Conservation (phyloP, 2,329 filamentous ascomycete species). For the Drechslera avenae region DNA sequence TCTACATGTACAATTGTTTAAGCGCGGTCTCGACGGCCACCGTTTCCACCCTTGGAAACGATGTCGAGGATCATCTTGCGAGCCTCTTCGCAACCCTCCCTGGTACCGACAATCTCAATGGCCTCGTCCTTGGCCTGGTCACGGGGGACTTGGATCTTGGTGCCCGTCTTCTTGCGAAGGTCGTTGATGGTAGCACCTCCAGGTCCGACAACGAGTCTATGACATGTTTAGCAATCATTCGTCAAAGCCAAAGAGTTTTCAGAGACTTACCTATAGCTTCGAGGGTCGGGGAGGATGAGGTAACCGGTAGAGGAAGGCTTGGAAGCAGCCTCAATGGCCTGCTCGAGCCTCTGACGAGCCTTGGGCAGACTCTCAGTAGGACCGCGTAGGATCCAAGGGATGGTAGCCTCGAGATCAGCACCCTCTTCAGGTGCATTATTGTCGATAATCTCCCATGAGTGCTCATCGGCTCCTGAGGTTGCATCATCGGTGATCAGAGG, state of each 20-base stretch:
- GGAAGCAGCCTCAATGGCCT: slow-evolving; percentile 72
- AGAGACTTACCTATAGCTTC: slow-evolving; percentile 67
- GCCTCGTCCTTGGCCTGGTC: slow-evolving; percentile 77
- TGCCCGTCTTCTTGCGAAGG: slow-evolving; percentile 90
- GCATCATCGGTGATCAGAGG: slow-evolving; percentile 92
- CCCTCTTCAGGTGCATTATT: slow-evolving; percentile 62
- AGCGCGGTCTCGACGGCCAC: slow-evolving; percentile 27
- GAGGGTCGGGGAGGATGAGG: slow-evolving; percentile 85
- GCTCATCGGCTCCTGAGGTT: slow-evolving; percentile 60
- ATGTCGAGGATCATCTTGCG: slow-evolving; percentile 87
- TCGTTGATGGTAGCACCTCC: slow-evolving; percentile 89
- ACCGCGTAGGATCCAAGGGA: slow-evolving; percentile 89
- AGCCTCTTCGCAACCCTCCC: slow-evolving; percentile 82
- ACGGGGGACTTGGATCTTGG: slow-evolving; percentile 90
- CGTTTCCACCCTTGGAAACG: slow-evolving; percentile 55
- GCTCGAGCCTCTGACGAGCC: slow-evolving; percentile 75
- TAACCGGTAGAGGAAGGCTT: slow-evolving; percentile 79
- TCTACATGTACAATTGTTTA: not conserved
- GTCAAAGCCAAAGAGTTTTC: not conserved
- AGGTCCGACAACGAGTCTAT: slow-evolving; percentile 80
- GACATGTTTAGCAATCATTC: slow-evolving; percentile 10
- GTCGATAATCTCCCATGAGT: slow-evolving; percentile 85
- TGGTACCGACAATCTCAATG: slow-evolving; percentile 84
- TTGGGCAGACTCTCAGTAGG: slow-evolving; percentile 77
- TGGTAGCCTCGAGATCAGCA: slow-evolving; percentile 58